Evolutionary conservation across 129 eudicot species (phyloP).

Genomic region (Tagetes erecta): DNA sequence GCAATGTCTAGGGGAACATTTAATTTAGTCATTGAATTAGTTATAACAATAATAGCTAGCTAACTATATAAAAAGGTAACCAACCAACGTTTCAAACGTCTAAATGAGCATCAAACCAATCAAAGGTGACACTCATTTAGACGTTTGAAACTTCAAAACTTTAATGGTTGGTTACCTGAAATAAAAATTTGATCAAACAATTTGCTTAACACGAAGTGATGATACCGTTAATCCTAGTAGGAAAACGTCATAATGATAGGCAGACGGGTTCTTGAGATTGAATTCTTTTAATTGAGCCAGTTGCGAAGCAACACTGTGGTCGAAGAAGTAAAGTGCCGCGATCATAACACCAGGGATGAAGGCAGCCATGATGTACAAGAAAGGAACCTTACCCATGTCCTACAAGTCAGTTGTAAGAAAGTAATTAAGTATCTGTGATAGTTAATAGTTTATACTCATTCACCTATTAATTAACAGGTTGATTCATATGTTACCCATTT

Average conservation of each 20-base stretch:
- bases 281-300: slow-evolving; percentile 61
- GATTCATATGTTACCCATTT: background rate
- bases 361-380: slow-evolving; percentile 50
- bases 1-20: slow-evolving; percentile 37
- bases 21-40: background rate
- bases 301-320: slow-evolving; percentile 65
- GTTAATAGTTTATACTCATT: background rate
- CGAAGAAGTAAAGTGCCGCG: slow-evolving; percentile 59
- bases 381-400: slow-evolving; percentile 60
- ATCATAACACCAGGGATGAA: slow-evolving; percentile 57
- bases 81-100: background rate
- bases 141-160: too few species aligned
- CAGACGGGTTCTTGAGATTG: slow-evolving; percentile 56
- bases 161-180: slow-evolving; percentile 2
- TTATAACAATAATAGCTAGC: background rate
- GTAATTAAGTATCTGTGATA: background rate
- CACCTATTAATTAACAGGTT: background rate
- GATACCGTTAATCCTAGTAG: slow-evolving; percentile 53
- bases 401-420: slow-evolving; percentile 28
- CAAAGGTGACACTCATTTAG: background rate
- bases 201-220: background rate
- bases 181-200: background rate
- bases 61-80: background rate
- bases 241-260: slow-evolving; percentile 60
- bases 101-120: too few species aligned